Conservation (phyloP, 129 eudicot species). For the Erigeron canadensis region DNA sequence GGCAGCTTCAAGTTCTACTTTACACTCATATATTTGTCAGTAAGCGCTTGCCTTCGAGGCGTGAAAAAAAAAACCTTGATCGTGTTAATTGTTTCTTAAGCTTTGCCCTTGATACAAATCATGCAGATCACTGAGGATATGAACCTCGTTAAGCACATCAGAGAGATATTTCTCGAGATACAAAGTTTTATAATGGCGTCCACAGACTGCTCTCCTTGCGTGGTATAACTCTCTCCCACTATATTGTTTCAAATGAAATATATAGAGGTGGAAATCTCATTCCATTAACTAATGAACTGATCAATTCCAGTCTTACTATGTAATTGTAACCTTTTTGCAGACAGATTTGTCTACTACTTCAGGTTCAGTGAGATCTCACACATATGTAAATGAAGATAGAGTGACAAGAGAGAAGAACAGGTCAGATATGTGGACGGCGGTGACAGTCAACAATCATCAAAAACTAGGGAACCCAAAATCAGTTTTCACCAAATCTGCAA, state of each 20-base stretch:
- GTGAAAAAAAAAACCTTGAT: not conserved
- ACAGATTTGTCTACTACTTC: slow-evolving; percentile 55
- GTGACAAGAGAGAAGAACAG: slow-evolving; percentile 14
- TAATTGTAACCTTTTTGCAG: slow-evolving; percentile 46
- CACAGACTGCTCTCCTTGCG: slow-evolving; percentile 43
- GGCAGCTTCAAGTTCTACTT: slow-evolving; percentile 20
- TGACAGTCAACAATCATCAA: slow-evolving; percentile 35
- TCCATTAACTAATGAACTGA: not conserved
- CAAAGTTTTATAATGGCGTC: slow-evolving; percentile 42
- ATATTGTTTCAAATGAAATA: not conserved
- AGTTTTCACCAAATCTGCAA: slow-evolving; percentile 31
- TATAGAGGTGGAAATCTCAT: not conserved
- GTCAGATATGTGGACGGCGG: slow-evolving; percentile 28
- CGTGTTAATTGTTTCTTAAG: slow-evolving; percentile 1
- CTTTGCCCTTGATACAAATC: not conserved
- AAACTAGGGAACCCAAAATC: slow-evolving; percentile 27
- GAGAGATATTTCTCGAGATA: slow-evolving; percentile 43
- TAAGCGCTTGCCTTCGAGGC: not conserved
- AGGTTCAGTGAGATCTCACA: slow-evolving; percentile 33
- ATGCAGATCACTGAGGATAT: slow-evolving; percentile 66
- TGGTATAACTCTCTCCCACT: slow-evolving; percentile 44
- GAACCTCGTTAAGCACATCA: slow-evolving; percentile 56
- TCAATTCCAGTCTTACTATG: slow-evolving; percentile 6
- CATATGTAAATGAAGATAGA: slow-evolving; percentile 24
- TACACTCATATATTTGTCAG: not conserved